phyloP scores from a whole-genome alignment of 768 basidiomycete species.

The Suillus spraguei region DNA sequence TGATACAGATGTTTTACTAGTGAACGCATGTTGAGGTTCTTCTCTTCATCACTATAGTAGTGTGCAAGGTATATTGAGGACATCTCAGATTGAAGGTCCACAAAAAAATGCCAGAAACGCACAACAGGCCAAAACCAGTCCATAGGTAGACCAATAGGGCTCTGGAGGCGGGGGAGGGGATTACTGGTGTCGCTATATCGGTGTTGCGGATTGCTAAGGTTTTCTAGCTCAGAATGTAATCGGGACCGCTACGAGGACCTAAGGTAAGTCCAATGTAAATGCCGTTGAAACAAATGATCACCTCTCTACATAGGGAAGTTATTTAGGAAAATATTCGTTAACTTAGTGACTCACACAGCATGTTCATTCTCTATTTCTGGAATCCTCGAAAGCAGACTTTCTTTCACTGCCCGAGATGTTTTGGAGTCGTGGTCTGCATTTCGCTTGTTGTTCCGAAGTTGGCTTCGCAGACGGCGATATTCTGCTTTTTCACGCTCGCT shows the following conservation, averaged over 20 bases:
- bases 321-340: conserved; percentile 4
- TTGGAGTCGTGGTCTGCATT: conserved; percentile 36
- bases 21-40: too few species aligned
- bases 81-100: too few species aligned
- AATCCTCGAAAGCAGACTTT: conserved; percentile 36
- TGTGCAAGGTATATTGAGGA: too few species aligned
- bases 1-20: too few species aligned
- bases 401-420: conserved; percentile 38
- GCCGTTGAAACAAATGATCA: background rate
- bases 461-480: conserved; percentile 34
- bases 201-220: conserved; percentile 34
- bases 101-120: too few species aligned
- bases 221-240: conserved; percentile 39
- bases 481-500: conserved; percentile 33
- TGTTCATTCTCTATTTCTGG: conserved; percentile 33
- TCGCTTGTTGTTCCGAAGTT: conserved; percentile 32
- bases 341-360: conserved; percentile 27
- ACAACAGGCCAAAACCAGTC: too few species aligned
- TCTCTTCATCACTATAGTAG: too few species aligned
- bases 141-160: conserved; percentile 26
- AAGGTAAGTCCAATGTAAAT: conserved; percentile 19
- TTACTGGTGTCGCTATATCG: conserved; percentile 40
- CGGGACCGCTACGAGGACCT: conserved; percentile 31
- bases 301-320: conserved; percentile 8
- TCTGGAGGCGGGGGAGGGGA: conserved; percentile 61